phyloP scores from a whole-genome alignment of 2,329 filamentous ascomycete genomes.

The Leptosphaerulina australis region DNA sequence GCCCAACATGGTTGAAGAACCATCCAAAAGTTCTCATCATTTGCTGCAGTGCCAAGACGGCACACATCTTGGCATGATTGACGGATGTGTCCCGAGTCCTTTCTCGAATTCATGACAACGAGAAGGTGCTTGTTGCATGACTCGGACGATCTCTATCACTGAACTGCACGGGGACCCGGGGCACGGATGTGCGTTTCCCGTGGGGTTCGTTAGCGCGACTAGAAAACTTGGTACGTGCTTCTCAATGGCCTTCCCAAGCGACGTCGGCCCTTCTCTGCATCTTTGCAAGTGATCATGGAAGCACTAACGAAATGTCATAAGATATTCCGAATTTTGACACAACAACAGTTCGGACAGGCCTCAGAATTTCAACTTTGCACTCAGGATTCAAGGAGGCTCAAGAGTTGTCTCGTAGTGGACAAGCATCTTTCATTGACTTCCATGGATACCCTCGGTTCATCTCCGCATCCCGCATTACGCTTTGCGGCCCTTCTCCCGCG shows the following conservation, averaged over 20 bases:
- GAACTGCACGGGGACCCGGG: background rate
- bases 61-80: background rate
- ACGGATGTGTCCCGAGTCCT: background rate
- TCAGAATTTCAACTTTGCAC: background rate
- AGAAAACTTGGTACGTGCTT: slow-evolving; percentile 4
- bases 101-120: background rate
- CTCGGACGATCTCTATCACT: background rate
- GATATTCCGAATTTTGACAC: background rate
- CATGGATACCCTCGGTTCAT: background rate
- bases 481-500: slow-evolving; percentile 5
- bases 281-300: background rate
- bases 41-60: slow-evolving; percentile 5
- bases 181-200: slow-evolving; percentile 12
- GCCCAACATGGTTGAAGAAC: background rate
- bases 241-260: background rate
- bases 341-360: background rate
- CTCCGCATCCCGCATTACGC: slow-evolving; percentile 13
- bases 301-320: background rate
- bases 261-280: slow-evolving; percentile 8
- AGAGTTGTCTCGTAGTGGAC: background rate
- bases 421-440: background rate
- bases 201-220: slow-evolving; percentile 6
- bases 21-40: background rate
- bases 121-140: background rate
- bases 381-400: no score